These are phyloP conservation scores for Leccinum incarnatum DNA, from an alignment of 768 basidiomycete genomes.

Conservation along the genomic window DNA sequence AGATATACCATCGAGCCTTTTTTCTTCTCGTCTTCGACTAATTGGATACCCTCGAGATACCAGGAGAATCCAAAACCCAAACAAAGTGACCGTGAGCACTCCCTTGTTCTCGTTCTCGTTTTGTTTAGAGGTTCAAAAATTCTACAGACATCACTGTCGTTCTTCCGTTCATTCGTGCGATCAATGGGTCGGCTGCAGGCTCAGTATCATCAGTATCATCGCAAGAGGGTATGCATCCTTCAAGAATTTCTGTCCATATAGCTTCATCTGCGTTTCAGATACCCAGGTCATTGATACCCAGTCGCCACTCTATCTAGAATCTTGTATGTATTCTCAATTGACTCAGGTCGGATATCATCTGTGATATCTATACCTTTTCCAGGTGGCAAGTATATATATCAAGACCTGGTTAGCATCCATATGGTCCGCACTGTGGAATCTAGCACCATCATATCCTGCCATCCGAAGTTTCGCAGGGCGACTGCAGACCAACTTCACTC, in stretches of 20 bases:
- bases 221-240: conserved; percentile 8
- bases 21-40: conserved; percentile 60
- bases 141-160: conserved; percentile 52
- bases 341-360: neutral
- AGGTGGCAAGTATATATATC: conserved; percentile 25
- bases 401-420: conserved; percentile 54
- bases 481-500: conserved; percentile 27
- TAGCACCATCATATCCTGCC: conserved; percentile 30
- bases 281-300: conserved; percentile 49
- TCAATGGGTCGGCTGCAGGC: conserved; percentile 14
- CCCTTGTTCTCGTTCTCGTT: conserved; percentile 22
- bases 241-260: no score
- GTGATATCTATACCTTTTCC: neutral
- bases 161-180: conserved; percentile 48
- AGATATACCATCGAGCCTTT: conserved; percentile 61
- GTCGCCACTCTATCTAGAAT: conserved; percentile 38
- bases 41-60: conserved; percentile 67
- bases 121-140: neutral
- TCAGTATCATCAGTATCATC: neutral
- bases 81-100: conserved; percentile 52
- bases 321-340: conserved; percentile 26
- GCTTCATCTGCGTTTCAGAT: conserved; percentile 11
- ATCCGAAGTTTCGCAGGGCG: conserved; percentile 19
- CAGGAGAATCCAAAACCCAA: conserved; percentile 44
- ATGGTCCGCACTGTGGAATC: conserved; percentile 38